Evolutionary conservation across 495 filamentous ascomycete species (phyloP).

Genomic region (Xylaria scruposa): DNA sequence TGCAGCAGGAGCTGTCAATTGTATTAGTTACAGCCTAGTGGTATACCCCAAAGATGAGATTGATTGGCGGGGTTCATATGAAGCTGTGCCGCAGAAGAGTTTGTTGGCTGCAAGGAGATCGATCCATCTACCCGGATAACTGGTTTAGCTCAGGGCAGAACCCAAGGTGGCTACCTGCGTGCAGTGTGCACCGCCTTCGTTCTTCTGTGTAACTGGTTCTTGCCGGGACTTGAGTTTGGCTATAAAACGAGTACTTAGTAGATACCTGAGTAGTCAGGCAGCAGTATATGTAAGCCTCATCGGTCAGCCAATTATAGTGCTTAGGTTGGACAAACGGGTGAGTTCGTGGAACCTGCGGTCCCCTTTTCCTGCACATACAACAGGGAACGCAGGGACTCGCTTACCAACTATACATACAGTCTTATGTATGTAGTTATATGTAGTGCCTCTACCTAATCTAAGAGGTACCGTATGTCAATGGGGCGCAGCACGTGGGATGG

Average conservation of each 20-base stretch:
- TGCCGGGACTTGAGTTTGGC: not conserved
- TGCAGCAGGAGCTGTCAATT: not conserved
- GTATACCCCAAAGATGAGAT: not conserved
- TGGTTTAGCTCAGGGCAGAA: not conserved
- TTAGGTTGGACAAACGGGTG: not conserved
- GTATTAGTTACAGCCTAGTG: not conserved
- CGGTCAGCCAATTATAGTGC: not conserved
- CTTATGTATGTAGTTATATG: not conserved
- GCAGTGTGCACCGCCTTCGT: not conserved
- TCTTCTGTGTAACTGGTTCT: not conserved
- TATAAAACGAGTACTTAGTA: not conserved
- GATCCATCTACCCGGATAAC: not conserved
- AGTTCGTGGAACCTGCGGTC: not conserved
- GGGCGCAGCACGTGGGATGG: slow-evolving; percentile 9
- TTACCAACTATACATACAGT: not conserved
- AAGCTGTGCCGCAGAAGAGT: not conserved
- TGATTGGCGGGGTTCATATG: not conserved
- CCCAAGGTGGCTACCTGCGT: no score
- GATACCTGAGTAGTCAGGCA: not conserved
- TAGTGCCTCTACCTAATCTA: not conserved
- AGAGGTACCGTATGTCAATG: no score
- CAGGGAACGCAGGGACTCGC: not conserved
- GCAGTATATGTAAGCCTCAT: not conserved
- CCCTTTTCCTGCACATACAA: not conserved
- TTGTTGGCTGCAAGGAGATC: slow-evolving; percentile 1